A percentile compares a stretch with the other conserved stretches of the same genome.
phyloP scores from a whole-genome alignment of 768 basidiomycete species.

The Auriscalpium microsporum region DNA sequence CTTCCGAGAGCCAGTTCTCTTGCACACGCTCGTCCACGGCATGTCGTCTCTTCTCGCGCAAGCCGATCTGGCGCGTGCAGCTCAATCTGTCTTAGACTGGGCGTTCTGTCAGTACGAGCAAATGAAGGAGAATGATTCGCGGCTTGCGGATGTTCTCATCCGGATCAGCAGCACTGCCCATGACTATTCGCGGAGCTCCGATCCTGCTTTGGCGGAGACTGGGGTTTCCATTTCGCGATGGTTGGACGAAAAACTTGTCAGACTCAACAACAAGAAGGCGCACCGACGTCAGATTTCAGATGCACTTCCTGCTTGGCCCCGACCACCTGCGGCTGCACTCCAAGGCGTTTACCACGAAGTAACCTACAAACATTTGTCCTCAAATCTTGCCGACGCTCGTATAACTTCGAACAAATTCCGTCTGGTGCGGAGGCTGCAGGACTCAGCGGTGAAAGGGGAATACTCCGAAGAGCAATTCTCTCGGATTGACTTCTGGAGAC shows the following conservation, averaged over 20 bases:
- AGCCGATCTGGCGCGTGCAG: conserved; percentile 54
- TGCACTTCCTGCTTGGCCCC: conserved; percentile 73
- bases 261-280: conserved; percentile 33
- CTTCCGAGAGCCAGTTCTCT: conserved; percentile 49
- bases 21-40: conserved; percentile 63
- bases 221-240: conserved; percentile 49
- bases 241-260: conserved; percentile 43
- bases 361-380: conserved; percentile 38
- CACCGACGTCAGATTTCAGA: conserved; percentile 33
- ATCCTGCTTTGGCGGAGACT: conserved; percentile 23
- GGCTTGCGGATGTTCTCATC: conserved; percentile 58
- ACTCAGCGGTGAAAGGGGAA: conserved; percentile 32
- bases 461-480: conserved; percentile 42
- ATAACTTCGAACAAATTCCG: conserved; percentile 72
- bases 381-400: conserved; percentile 48
- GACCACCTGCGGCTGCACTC: conserved; percentile 43
- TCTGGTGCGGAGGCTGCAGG: conserved; percentile 55
- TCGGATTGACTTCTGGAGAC: conserved; percentile 67
- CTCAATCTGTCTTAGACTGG: conserved; percentile 78
- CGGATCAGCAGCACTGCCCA: conserved; percentile 57
- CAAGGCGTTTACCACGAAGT: conserved; percentile 37
- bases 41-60: conserved; percentile 58
- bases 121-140: conserved; percentile 34
- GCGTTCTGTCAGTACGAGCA: conserved; percentile 46
- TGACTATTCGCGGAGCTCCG: conserved; percentile 36